Percentiles rank a stretch among this genome's conserved stretches.
These are phyloP conservation scores for Cochlearia excelsa DNA, from an alignment of 345 rosid genomes.

Conservation along the genomic window DNA sequence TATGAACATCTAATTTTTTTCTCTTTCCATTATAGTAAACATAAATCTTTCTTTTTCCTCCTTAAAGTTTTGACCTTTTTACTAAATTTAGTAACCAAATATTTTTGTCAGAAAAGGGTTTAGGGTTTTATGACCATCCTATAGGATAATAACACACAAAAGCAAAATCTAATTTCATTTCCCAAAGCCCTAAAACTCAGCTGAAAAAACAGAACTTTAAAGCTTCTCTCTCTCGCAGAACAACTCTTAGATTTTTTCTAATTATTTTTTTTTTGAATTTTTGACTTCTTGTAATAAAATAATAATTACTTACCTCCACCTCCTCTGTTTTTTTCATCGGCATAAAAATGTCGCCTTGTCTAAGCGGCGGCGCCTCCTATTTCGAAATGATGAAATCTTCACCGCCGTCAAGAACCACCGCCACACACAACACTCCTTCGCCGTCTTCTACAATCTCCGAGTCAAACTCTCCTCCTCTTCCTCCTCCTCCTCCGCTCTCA, in stretches of 20 bases:
- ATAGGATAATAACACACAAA: neutral
- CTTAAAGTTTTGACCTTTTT: slow-evolving; percentile 40
- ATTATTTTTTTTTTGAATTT: too few relatives aligned
- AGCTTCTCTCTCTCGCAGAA: too few relatives aligned
- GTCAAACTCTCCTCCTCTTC: neutral
- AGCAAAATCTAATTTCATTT: too few relatives aligned
- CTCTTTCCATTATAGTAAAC: too few relatives aligned
- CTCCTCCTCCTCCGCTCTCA: slow-evolving; percentile 60
- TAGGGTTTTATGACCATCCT: slow-evolving; percentile 38
- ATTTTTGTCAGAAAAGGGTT: slow-evolving; percentile 36
- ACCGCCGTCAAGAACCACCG: slow-evolving; percentile 48
- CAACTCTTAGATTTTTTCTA: too few relatives aligned
- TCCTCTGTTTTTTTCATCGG: neutral
- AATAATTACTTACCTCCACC: too few relatives aligned
- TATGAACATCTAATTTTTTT: too few relatives aligned
- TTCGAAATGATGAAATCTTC: slow-evolving; percentile 69
- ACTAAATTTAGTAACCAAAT: neutral
- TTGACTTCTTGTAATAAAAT: too few relatives aligned
- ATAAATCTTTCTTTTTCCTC: slow-evolving; percentile 23
- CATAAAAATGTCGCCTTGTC: slow-evolving; percentile 62
- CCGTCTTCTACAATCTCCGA: slow-evolving; percentile 85
- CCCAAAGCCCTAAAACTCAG: too few relatives aligned
- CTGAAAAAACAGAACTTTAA: too few relatives aligned
- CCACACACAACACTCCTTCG: slow-evolving; percentile 46
- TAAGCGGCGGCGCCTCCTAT: slow-evolving; percentile 63